Evolutionary conservation across 768 basidiomycete species (phyloP).

Genomic region (Suillus fuscotomentosus): DNA sequence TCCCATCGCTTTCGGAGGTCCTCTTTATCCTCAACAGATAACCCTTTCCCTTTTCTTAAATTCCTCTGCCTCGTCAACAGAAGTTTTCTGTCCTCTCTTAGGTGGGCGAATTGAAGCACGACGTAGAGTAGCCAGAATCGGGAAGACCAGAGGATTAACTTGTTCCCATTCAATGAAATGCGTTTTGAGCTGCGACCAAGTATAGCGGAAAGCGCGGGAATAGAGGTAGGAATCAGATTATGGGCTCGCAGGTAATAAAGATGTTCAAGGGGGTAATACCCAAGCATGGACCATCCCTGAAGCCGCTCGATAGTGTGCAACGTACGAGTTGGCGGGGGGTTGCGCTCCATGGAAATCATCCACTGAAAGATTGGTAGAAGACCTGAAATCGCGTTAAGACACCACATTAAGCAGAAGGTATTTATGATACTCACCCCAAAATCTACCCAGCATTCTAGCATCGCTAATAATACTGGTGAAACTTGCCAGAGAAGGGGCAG

Average conservation of each 20-base stretch:
- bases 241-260: constrained; percentile 65
- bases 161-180: constrained; percentile 44
- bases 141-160: constrained; percentile 66
- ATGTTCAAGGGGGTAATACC: constrained; percentile 79
- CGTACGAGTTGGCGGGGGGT: constrained; percentile 64
- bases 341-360: constrained; percentile 74
- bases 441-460: constrained; percentile 70
- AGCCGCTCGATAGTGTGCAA: constrained; percentile 77
- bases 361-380: constrained; percentile 79
- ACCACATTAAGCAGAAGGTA: background rate
- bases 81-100: constrained; percentile 64
- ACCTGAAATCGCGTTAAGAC: constrained; percentile 38
- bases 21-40: constrained; percentile 49
- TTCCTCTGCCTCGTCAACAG: constrained; percentile 53
- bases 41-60: constrained; percentile 56
- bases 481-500: constrained; percentile 51
- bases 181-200: constrained; percentile 41
- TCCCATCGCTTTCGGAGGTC: constrained; percentile 62
- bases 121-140: constrained; percentile 84
- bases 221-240: constrained; percentile 54
- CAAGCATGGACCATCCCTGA: constrained; percentile 73
- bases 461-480: constrained; percentile 59
- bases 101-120: constrained; percentile 70
- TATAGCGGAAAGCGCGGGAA: constrained; percentile 45
- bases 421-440: constrained; percentile 63